Evolutionary conservation across 2,329 filamentous ascomycete species (phyloP).

Genomic region (Zymoseptoria tritici): DNA sequence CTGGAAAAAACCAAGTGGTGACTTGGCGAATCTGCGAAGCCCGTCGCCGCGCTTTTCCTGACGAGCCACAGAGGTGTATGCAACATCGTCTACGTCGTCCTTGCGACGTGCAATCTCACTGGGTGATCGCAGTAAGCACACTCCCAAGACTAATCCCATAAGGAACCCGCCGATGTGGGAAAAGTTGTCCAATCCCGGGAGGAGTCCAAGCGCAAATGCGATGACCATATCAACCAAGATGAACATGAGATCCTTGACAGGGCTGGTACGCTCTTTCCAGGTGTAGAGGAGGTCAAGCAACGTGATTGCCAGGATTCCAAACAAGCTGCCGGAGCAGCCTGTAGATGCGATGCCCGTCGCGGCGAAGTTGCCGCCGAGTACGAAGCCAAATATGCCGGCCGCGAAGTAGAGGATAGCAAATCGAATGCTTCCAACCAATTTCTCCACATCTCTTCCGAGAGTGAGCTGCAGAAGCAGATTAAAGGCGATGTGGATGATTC

Average conservation of each 20-base stretch:
- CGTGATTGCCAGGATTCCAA: slow-evolving; percentile 82
- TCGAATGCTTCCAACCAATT: slow-evolving; percentile 76
- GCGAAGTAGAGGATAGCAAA: slow-evolving; percentile 86
- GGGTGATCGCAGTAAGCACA: slow-evolving; percentile 83
- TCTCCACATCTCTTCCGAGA: slow-evolving; percentile 86
- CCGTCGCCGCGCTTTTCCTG: slow-evolving; percentile 18
- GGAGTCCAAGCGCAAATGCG: slow-evolving; percentile 82
- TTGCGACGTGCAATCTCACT: slow-evolving; percentile 44
- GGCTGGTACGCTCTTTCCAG: slow-evolving; percentile 71
- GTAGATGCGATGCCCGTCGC: slow-evolving; percentile 70
- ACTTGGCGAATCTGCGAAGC: slow-evolving; percentile 40
- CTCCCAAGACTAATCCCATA: slow-evolving; percentile 79
- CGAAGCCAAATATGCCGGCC: slow-evolving; percentile 90
- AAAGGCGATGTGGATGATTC: slow-evolving; percentile 89
- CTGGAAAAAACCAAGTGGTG: slow-evolving; percentile 71
- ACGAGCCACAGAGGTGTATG: slow-evolving; percentile 15
- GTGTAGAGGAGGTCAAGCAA: slow-evolving; percentile 88
- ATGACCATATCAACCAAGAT: slow-evolving; percentile 79
- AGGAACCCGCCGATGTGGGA: slow-evolving; percentile 93
- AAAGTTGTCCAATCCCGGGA: slow-evolving; percentile 94
- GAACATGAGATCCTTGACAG: slow-evolving; percentile 78
- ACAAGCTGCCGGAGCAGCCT: slow-evolving; percentile 82
- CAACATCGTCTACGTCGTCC: slow-evolving; percentile 8
- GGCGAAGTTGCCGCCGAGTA: slow-evolving; percentile 90
- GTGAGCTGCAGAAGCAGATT: slow-evolving; percentile 89